These are phyloP conservation scores for Geoglossum glabrum DNA, from an alignment of 495 filamentous ascomycete species.

Conservation along the genomic window DNA sequence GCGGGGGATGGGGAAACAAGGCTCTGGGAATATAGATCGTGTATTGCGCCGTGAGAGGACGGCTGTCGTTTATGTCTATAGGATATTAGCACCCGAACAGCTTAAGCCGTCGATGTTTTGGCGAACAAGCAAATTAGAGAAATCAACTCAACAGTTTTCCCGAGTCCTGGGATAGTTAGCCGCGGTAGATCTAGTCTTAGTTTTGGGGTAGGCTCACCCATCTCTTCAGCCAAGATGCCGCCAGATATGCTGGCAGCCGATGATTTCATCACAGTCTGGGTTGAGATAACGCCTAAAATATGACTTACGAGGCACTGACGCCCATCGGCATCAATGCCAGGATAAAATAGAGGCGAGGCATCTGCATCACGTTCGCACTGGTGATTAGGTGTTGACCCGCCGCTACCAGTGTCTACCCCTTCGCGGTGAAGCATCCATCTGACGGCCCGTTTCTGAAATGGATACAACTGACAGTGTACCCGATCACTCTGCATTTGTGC, in stretches of 20 bases:
- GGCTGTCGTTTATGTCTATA: conserved; percentile 8
- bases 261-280: conserved; percentile 23
- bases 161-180: conserved; percentile 32
- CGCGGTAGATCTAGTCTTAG: too few relatives aligned
- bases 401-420: conserved; percentile 21
- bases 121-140: conserved; percentile 38
- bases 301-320: conserved; percentile 37
- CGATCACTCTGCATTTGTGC: conserved; percentile 21
- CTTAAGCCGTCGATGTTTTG: conserved; percentile 9
- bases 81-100: conserved; percentile 21
- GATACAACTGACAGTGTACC: conserved; percentile 36
- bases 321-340: conserved; percentile 28
- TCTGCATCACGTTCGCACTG: background rate
- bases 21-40: conserved; percentile 16
- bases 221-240: conserved; percentile 76
- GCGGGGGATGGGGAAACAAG: conserved; percentile 30
- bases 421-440: conserved; percentile 47
- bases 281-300: conserved; percentile 39
- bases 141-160: conserved; percentile 84
- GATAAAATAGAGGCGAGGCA: conserved; percentile 11
- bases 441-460: conserved; percentile 54
- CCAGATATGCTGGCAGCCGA: conserved; percentile 14
- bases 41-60: background rate
- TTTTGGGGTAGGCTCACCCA: conserved; percentile 27
- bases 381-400: conserved; percentile 11